Conservation (phyloP, 2,329 filamentous ascomycete species). For the Cytospora schulzeri region DNA sequence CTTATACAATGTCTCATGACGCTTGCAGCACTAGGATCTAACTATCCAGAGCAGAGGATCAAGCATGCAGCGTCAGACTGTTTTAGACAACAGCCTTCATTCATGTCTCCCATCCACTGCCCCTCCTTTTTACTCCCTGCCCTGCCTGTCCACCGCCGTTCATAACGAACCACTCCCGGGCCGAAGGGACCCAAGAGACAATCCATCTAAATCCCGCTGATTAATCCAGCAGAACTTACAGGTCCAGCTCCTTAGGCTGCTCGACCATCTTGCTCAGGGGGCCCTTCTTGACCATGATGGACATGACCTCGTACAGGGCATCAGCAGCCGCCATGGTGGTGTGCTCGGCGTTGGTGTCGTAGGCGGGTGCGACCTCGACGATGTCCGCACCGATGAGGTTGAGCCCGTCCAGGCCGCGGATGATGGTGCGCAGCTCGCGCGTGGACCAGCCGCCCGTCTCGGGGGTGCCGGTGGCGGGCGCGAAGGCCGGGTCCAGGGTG, state of each 20-base stretch:
- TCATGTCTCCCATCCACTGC: neutral
- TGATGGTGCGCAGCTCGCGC: slow-evolving; percentile 70
- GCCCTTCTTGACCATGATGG: slow-evolving; percentile 79
- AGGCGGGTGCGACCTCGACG: slow-evolving; percentile 73
- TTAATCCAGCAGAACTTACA: slow-evolving; percentile 11
- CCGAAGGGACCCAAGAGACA: neutral
- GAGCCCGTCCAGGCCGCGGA: slow-evolving; percentile 68
- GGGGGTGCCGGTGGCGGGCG: slow-evolving; percentile 73
- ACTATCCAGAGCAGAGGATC: too few species aligned
- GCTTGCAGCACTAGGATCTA: too few species aligned
- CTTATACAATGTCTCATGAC: too few species aligned
- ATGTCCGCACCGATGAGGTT: slow-evolving; percentile 73
- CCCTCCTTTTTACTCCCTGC: neutral
- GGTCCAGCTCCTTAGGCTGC: slow-evolving; percentile 23
- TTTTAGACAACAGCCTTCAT: neutral
- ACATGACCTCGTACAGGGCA: slow-evolving; percentile 76
- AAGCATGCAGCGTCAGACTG: too few species aligned
- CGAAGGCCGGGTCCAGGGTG: slow-evolving; percentile 81
- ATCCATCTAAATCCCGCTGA: too few species aligned
- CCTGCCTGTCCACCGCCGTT: neutral
- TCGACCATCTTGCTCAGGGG: slow-evolving; percentile 42
- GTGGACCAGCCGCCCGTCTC: slow-evolving; percentile 79
- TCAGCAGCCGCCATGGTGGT: slow-evolving; percentile 75
- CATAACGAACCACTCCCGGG: neutral
- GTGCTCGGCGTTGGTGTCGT: slow-evolving; percentile 72